Evolutionary conservation across 805 yeast genomes (phyloP), one percentile per base, ranked within the genome.

Genomic region (Saccharomyces eubayanus): DNA sequence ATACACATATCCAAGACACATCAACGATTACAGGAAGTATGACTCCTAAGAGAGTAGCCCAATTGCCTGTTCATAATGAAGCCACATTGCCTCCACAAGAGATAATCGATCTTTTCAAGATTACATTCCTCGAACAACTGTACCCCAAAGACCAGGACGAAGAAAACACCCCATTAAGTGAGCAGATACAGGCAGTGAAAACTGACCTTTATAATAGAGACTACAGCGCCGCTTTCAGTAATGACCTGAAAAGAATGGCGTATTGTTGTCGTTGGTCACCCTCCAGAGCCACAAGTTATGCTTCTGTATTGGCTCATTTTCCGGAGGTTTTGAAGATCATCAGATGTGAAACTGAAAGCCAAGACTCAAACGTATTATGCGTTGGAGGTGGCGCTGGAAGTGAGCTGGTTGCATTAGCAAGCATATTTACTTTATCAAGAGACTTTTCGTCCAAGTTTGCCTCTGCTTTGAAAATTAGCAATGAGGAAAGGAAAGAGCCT

Each of bases 371-470:
- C 3, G 79, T 84, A 0, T 66, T 89, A 36, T 80, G 85, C 60
- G 75, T 90, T 40, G 97, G 96, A 20, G 96, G 95, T 27, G 97
- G 97, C 36, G 96, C 96, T 0, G 88, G 92, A 4, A 87, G 89
- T 1, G 97, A 89, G 65, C 69, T 89, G 27, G 81, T 82, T 31
- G 79, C 80, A 0, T 63, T 88, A 46, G 80, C 81, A 1, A 76
- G 90, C 16, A 72, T 86, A 0, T 83, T 82, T 57, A 72, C 74
- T 1, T 69, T 72, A 46, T 53, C 65, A 4, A 58, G 69, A 62
- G 63, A 63, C 50, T 62, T 62, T 29, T 55, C 53, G 28, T 57
- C 61, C 2, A 57, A 63, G 28, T 60, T 59, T 49, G 45, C 58
- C 1, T 54, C 54, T 11, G 48, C 53, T 16, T 16, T 47, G 24